Base-by-base conservation (phyloP, 331 rosid species). In the Rhamnella rubrinervis region DNA sequence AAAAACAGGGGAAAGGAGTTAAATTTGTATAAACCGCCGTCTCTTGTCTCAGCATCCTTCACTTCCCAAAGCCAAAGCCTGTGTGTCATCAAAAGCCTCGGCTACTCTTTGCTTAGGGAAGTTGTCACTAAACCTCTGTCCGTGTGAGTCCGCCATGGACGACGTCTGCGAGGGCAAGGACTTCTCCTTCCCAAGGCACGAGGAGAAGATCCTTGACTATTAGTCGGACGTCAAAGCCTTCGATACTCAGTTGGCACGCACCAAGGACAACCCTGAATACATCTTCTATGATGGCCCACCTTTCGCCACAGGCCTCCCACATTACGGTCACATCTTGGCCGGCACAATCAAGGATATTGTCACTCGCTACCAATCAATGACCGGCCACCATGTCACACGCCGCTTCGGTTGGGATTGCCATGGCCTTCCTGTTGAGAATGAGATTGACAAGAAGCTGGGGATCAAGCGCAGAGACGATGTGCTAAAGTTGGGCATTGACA, bases 341-440 rank as follows among this genome's bases (percentile, higher is more conserved):
- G 97, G 97, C 2, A 95, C 98, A 35, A 95, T 95, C 82, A 95
- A 95, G 74, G 98, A 95, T 78, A 81, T 95, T 65, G 92, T 95
- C 67, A 91, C 98, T 0, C 91, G 98, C 53, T 91, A 87, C 81
- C 97, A 91, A n/a, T 72, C 96, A 67, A 87, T 89, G 96, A 83
- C 82, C 2, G 98, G 98, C 58, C 87, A 82, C 74, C 98, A 95
- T 51, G 97, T 95, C 71, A 95, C 95, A 8, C 97, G 98, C 61
- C 97, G 97, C 40, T 95, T 95, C 74, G 98, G 97, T 61, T 95
- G 98, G 98, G 98, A 95, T 57, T 95, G 98, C 75, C 98, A 95
- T 41, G 97, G 98, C 64, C 84, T 95, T 66, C 98, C 98, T 3
- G 92, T 95, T 16, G 97, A 95, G 82, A 87, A 78, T 51, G 96